phyloP scores from a whole-genome alignment of 768 basidiomycete genomes.

The Rhizopogon sp. region DNA sequence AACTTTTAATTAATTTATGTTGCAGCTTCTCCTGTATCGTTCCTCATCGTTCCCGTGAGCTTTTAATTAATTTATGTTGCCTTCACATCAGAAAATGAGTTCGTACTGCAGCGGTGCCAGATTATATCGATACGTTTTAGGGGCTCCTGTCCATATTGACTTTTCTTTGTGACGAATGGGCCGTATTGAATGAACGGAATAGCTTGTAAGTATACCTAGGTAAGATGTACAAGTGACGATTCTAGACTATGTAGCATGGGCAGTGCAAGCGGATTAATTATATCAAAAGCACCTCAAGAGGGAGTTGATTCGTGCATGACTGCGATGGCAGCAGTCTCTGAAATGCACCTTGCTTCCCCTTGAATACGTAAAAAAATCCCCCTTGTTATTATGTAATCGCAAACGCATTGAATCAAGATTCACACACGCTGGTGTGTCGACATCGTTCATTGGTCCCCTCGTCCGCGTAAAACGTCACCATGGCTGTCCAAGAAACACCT shows the following conservation, averaged over 20 bases:
- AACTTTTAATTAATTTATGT: background rate
- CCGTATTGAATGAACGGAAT: constrained; percentile 2
- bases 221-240: background rate
- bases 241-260: background rate
- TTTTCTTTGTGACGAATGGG: background rate
- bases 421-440: no score
- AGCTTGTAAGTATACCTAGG: background rate
- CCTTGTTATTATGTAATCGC: background rate
- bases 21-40: background rate
- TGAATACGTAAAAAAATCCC: no score
- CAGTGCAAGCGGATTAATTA: no score
- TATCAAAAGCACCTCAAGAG: background rate
- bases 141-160: background rate
- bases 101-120: no score
- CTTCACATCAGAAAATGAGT: no score
- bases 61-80: background rate
- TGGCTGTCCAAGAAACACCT: constrained; percentile 43
- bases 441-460: background rate
- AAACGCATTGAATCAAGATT: background rate
- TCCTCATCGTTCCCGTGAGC: background rate
- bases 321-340: background rate
- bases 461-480: constrained; percentile 1
- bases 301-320: background rate
- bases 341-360: no score
- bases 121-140: no score